Base-by-base conservation (phyloP, 371 early-diverging fungal species). In the Apophysomyces variabilis region DNA sequence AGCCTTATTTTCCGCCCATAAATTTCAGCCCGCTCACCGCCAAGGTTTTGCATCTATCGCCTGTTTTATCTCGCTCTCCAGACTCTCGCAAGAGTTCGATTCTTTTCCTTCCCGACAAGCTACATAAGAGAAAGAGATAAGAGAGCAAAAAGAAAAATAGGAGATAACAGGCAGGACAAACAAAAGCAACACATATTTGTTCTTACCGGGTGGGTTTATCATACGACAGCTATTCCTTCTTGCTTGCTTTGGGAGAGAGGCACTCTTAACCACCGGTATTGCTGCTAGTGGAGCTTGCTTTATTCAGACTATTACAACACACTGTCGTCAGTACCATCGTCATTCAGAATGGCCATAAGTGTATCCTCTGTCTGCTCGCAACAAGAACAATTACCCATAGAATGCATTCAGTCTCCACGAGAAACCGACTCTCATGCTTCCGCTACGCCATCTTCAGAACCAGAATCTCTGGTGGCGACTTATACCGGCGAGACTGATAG, bases 281-380 rank as follows among this genome's bases (percentile, higher is more conserved):
- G 9, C 54, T 50, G 54, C 16, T 50, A 50, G 54, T 21, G 21
- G 21, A 21, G 54, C 18, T 50, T 50, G 54, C 54, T 21, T 50
- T 50, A 21, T 5, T 50, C 6, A n/a, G 21, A 9, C 54, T 26
- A 32, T 50, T 50, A n/a, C 54, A 50, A 9, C 54, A n/a, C 21
- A 50, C 21, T 50, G 54, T 50, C 54, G 18, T 26, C 32, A 26
- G 32, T 26, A 26, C 35, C 21, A 87, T 89, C 1, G 72, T 78
- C 3, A 73, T 90, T 13, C 69, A 87, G 2, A 39, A 76, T 5
- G 88, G 87, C 11, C 71, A 71, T 7, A 90, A 92, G 69, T 66
- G 5, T 41, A 60, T 41, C 60, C 39, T n/a, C 60, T 21, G 60
- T 13, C 13, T 35, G 18, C 56, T 7, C 32, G 63, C 61, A 38